Evolutionary conservation across 163 green algal genomes (phyloP).

Genomic region (Chloroidium sp.): DNA sequence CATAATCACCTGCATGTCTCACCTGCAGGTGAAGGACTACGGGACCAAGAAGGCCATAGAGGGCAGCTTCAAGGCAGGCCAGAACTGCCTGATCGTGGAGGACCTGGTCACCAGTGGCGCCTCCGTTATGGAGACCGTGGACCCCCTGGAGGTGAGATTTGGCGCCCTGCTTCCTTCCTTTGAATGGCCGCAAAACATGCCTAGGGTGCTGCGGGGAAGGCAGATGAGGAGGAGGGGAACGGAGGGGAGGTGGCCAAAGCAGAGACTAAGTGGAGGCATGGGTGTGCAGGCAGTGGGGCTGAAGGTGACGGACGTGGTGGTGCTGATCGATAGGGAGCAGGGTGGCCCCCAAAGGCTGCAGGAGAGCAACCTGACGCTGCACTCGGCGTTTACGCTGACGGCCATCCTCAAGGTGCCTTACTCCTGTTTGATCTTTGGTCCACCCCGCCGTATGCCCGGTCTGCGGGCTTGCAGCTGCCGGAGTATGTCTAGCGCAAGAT

Average conservation of each 20-base stretch:
- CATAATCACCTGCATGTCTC: too few relatives aligned
- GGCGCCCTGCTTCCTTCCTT: not conserved
- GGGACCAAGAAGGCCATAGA: slow-evolving; percentile 97
- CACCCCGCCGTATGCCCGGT: too few relatives aligned
- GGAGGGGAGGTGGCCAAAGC: too few relatives aligned
- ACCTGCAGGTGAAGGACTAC: slow-evolving; percentile 84
- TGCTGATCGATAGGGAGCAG: slow-evolving; percentile 96
- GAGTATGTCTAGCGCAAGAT: too few relatives aligned
- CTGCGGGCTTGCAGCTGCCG: too few relatives aligned
- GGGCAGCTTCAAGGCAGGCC: slow-evolving; percentile 75
- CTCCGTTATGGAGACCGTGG: slow-evolving; percentile 95
- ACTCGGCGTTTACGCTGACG: slow-evolving; percentile 87
- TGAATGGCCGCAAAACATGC: too few relatives aligned
- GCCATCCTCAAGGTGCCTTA: slow-evolving; percentile 71
- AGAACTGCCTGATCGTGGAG: slow-evolving; percentile 95
- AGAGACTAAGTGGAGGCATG: too few relatives aligned
- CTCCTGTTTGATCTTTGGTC: not conserved
- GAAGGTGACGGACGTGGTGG: slow-evolving; percentile 85
- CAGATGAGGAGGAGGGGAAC: too few relatives aligned
- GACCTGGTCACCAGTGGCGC: slow-evolving; percentile 95
- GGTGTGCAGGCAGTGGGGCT: slow-evolving; percentile 65
- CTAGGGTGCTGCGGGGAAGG: too few relatives aligned
- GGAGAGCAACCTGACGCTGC: slow-evolving; percentile 59
- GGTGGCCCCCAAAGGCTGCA: slow-evolving; percentile 76
- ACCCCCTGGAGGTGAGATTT: slow-evolving; percentile 63